phyloP scores from a whole-genome alignment of 1,284 basidiomycete species.

The Puccinia coronata region DNA sequence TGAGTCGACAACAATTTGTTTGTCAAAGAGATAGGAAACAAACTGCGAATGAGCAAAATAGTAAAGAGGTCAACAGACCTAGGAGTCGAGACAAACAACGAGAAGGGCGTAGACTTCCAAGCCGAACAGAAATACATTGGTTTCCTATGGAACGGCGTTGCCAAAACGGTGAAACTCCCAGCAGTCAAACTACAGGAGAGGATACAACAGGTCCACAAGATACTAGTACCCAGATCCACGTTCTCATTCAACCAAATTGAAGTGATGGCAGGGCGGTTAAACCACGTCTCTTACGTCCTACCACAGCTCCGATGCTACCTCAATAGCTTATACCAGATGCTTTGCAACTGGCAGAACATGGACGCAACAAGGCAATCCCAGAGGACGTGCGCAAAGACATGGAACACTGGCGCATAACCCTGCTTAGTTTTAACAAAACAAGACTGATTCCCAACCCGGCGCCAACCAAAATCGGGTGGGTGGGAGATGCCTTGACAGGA shows the following conservation, averaged over 20 bases:
- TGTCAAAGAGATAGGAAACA: not conserved
- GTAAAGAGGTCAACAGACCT: not conserved
- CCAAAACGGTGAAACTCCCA: not conserved
- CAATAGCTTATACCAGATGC: not conserved
- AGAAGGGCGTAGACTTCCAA: not conserved
- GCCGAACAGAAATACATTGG: not conserved
- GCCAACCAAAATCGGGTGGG: not conserved
- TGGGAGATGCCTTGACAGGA: not conserved
- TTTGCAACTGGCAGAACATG: not conserved
- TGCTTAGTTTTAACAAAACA: not conserved
- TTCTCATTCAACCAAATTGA: not conserved
- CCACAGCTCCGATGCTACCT: not conserved
- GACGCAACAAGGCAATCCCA: not conserved
- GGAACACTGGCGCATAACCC: not conserved
- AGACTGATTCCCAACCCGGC: not conserved
- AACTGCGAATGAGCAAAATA: not conserved
- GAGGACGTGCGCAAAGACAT: not conserved
- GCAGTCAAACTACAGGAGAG: not conserved
- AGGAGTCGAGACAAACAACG: not conserved
- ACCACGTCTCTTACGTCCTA: not conserved
- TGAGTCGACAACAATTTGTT: conserved; percentile 14
- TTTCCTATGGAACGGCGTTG: not conserved
- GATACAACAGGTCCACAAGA: not conserved
- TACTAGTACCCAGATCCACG: too few relatives aligned
- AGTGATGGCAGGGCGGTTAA: not conserved